Evolutionary conservation across 225 moss, liverwort and hornwort genomes (phyloP).

Genomic region (Physcomitrium patens): DNA sequence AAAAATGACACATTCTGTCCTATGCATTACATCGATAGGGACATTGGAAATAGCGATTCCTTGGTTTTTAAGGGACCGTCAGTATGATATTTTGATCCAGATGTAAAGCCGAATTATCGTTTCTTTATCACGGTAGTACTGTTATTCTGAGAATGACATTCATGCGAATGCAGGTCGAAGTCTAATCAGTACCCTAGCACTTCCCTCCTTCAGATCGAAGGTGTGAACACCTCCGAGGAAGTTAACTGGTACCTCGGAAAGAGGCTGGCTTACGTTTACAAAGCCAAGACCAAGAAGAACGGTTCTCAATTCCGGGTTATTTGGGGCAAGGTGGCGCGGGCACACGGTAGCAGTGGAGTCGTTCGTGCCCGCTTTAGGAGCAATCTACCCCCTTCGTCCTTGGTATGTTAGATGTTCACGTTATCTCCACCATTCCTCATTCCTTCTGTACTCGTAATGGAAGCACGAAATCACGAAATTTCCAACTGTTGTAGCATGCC

Average conservation of each 20-base stretch:
- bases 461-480: too few species aligned
- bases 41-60: too few species aligned
- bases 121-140: not conserved
- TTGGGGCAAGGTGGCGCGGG: conserved; percentile 41
- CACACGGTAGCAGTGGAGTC: conserved; percentile 44
- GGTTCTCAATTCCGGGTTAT: conserved; percentile 53
- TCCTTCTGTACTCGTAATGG: not conserved
- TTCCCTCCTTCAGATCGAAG: conserved; percentile 68
- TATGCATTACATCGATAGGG: too few species aligned
- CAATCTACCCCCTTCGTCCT: conserved; percentile 63
- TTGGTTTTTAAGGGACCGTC: too few species aligned
- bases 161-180: conserved; percentile 47
- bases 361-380: conserved; percentile 69
- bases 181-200: conserved; percentile 73
- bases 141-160: too few species aligned
- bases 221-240: conserved; percentile 67
- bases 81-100: too few species aligned
- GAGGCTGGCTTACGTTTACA: too few species aligned
- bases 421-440: not conserved
- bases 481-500: too few species aligned
- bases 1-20: too few species aligned
- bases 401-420: conserved; percentile 33
- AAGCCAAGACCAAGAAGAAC: too few species aligned
- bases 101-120: not conserved
- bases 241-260: conserved; percentile 61